Base-by-base conservation (phyloP, 2,329 filamentous ascomycete species). In the Cladosporium sp. region DNA sequence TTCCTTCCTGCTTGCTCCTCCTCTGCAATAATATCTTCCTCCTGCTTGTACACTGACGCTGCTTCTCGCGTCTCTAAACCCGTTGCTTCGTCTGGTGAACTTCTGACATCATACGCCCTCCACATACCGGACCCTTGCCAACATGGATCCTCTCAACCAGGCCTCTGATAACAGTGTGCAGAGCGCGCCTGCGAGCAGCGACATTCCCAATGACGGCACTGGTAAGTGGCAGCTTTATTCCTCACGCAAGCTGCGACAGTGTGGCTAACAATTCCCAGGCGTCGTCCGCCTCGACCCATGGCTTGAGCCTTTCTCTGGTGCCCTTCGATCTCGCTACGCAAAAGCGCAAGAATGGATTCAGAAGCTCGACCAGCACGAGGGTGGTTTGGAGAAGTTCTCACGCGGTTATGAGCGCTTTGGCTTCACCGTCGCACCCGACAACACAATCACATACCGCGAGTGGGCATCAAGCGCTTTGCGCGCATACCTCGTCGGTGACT, bases 391-490 rank as follows among this genome's bases (percentile, higher is more conserved):
- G 61, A 91, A 93, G 73, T 99, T 97, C 77, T 93, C 89, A 68
- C 89, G 83, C 76, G 93, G 94, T 45, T 88, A 85, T 63, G 91
- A 97, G 70, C 87, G 82, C 63, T 96, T 89, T 70, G 94, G 94
- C 58, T 85, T 99, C 75, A 91, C 90, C 66, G 87, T 94, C 61
- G 82, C 88, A 70, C 79, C 84, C 56, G 86, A 96, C 69, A 90
- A 90, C 73, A 92, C 92, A 73, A 91, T 99, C 65, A 80, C 82
- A 59, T 99, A 99, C 75, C 84, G 91, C 66, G 94, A 99, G 82
- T 99, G 94, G 94, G 94, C 94, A 1, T 92, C 94, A 25, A 95
- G 92, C 78, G 93, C 92, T 56, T 80, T 85, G 40, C 82, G 89
- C 69, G 94, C 94, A 51, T 92, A 87, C 72, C 82, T 99, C 55